phyloP scores from a whole-genome alignment of 1,284 basidiomycete species.

The Apiotrichum akiyoshidainum region DNA sequence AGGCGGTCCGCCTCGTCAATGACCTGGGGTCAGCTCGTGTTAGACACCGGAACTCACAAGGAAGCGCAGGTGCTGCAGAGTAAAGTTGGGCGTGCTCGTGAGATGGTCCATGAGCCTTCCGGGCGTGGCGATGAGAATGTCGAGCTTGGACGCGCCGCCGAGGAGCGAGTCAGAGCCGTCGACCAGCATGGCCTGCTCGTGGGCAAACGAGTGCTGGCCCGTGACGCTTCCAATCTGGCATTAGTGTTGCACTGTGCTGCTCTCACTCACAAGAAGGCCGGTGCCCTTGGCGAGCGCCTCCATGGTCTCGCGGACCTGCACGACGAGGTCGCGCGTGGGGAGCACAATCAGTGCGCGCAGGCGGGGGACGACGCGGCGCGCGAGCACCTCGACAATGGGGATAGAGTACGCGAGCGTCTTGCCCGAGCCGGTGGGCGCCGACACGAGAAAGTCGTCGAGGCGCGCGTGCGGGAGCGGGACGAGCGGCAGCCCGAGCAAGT shows the following conservation, averaged over 20 bases:
- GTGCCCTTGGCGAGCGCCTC: slow-evolving; percentile 80
- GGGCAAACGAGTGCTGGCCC: slow-evolving; percentile 49
- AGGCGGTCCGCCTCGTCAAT: slow-evolving; percentile 97
- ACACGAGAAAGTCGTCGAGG: slow-evolving; percentile 86
- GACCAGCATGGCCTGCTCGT: slow-evolving; percentile 48
- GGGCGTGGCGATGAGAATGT: slow-evolving; percentile 92
- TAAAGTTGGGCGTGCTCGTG: slow-evolving; percentile 80
- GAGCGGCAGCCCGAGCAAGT: slow-evolving; percentile 38
- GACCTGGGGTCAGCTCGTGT: slow-evolving; percentile 56
- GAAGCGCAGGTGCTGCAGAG: slow-evolving; percentile 88
- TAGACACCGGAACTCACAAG: slow-evolving; percentile 55
- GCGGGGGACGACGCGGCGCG: slow-evolving; percentile 69
- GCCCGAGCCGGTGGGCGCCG: slow-evolving; percentile 94
- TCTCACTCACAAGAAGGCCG: slow-evolving; percentile 71
- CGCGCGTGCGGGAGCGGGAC: slow-evolving; percentile 67
- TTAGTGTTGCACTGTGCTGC: no score
- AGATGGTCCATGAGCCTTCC: slow-evolving; percentile 93
- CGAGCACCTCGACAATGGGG: slow-evolving; percentile 83
- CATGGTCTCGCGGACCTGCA: slow-evolving; percentile 87
- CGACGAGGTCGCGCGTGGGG: slow-evolving; percentile 92
- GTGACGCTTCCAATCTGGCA: slow-evolving; percentile 51
- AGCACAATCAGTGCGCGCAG: slow-evolving; percentile 88
- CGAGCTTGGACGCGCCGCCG: slow-evolving; percentile 77
- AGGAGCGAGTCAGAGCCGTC: slow-evolving; percentile 34
- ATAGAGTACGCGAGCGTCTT: slow-evolving; percentile 94